These are phyloP conservation scores for Mycena chlorophos DNA, from an alignment of 768 basidiomycete species.

Conservation along the genomic window DNA sequence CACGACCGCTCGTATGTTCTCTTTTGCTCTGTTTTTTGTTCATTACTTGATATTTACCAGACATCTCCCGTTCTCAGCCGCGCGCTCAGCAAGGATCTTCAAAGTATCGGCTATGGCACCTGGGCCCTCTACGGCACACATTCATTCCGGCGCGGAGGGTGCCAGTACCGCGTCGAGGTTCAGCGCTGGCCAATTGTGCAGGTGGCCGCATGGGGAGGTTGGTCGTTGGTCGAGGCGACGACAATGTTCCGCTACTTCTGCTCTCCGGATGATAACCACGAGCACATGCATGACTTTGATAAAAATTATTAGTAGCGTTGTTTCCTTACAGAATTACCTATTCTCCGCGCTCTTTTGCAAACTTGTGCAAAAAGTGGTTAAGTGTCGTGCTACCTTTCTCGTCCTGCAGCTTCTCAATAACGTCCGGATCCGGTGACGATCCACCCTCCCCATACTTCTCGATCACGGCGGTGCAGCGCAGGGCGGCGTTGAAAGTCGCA, in stretches of 20 bases:
- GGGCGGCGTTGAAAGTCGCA: too few species aligned
- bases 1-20: background rate
- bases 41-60: background rate
- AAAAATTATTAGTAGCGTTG: slow-evolving; percentile 4
- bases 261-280: slow-evolving; percentile 23
- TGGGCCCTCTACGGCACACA: slow-evolving; percentile 25
- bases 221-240: slow-evolving; percentile 25
- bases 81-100: slow-evolving; percentile 18
- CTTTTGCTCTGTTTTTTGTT: background rate
- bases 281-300: slow-evolving; percentile 21
- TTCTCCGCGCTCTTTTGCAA: background rate
- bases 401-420: background rate
- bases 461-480: background rate
- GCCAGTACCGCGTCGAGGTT: slow-evolving; percentile 20
- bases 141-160: slow-evolving; percentile 24
- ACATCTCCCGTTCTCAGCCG: slow-evolving; percentile 12
- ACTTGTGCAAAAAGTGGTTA: background rate
- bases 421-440: background rate
- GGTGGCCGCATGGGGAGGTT: slow-evolving; percentile 26
- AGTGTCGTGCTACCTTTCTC: background rate
- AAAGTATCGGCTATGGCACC: slow-evolving; percentile 16
- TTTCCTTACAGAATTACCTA: background rate
- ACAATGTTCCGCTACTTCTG: slow-evolving; percentile 24
- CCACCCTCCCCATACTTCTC: too few species aligned
- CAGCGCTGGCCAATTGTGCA: slow-evolving; percentile 15